Evolutionary conservation across 441 rosid genomes (phyloP), one percentile per base, ranked within the genome.

Genomic region (Rhodomyrtus psidioides): DNA sequence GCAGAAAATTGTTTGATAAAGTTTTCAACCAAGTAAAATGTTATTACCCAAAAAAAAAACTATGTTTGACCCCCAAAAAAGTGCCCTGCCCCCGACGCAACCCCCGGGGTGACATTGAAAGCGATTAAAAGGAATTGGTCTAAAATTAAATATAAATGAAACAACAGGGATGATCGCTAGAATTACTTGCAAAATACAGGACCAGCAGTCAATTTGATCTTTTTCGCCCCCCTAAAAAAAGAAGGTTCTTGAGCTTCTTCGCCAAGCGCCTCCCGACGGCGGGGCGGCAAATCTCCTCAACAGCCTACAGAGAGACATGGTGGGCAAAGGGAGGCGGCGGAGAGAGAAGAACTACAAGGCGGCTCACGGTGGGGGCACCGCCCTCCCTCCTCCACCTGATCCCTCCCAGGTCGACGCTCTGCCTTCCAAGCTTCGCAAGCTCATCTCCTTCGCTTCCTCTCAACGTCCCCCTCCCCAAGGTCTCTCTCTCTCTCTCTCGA

Each of bases 301-400:
- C 15, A 4, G 14, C 60, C 9, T 4, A 53, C 7, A 19, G 46
- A 1, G 58, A 85, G 87, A 83, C 87, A 96, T 96, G 99, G 98
- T 93, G 86, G 96, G 97, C 70, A 95, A 97, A 89, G 98, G 97
- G 65, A 90, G 89, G 87, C 93, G 88, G 82, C 91, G 99, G 84
- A 91, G 98, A 91, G 97, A 94, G 89, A 96, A 93, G 89, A 97
- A 97, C 89, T 96, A 93, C 88, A 74, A 83, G 84, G 97, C 95
- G 9, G 96, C 96, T 27, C 99, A 97, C 87, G 98, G 98, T 74
- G 95, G 94, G 27, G 86, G 89, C 79, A 85, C 89, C 55, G 88
- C 93, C 16, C 96, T 94, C 19, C 98, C 98, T 59, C 98, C 98
- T 42, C 97, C 98, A 4, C 98, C 99, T 58, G 91, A 94, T 84